These are phyloP conservation scores for Colletotrichum lentis DNA, from an alignment of 2,329 filamentous ascomycete genomes.

Conservation along the genomic window DNA sequence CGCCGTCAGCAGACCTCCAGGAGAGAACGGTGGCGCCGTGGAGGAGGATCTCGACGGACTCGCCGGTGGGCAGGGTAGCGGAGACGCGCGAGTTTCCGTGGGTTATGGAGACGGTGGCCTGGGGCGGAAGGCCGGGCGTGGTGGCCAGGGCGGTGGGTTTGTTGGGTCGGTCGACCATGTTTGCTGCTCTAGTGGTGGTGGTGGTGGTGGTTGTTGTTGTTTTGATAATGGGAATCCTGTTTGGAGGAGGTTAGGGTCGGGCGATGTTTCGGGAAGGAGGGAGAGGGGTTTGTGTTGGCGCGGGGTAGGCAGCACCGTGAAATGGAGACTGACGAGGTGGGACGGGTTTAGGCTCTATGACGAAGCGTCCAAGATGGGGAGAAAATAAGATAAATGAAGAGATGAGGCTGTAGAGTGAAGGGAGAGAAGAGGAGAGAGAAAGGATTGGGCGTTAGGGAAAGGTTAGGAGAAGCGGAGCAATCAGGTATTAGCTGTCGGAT, in stretches of 20 bases:
- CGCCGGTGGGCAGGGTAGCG: slow-evolving; percentile 85
- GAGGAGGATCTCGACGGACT: slow-evolving; percentile 86
- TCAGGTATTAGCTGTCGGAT: slow-evolving; percentile 5
- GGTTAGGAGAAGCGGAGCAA: neutral
- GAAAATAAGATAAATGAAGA: neutral
- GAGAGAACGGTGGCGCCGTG: slow-evolving; percentile 91
- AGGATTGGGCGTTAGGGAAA: neutral
- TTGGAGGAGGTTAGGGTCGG: slow-evolving; percentile 9
- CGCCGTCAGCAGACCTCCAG: slow-evolving; percentile 83
- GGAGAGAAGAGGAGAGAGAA: neutral
- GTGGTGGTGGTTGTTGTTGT: too few species aligned
- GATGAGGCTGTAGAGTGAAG: slow-evolving; percentile 3
- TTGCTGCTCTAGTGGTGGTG: slow-evolving; percentile 18
- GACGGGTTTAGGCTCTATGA: neutral
- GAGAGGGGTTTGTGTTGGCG: neutral
- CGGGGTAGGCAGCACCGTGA: neutral
- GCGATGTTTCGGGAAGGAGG: neutral
- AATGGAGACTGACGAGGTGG: neutral
- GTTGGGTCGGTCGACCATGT: slow-evolving; percentile 84
- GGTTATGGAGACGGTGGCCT: slow-evolving; percentile 77
- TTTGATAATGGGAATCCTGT: neutral
- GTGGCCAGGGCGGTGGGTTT: slow-evolving; percentile 81
- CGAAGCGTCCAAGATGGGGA: neutral
- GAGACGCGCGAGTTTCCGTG: slow-evolving; percentile 75
- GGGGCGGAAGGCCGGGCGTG: slow-evolving; percentile 77